phyloP scores from a whole-genome alignment of 495 filamentous ascomycete genomes.

The Daldinia caldariorum region DNA sequence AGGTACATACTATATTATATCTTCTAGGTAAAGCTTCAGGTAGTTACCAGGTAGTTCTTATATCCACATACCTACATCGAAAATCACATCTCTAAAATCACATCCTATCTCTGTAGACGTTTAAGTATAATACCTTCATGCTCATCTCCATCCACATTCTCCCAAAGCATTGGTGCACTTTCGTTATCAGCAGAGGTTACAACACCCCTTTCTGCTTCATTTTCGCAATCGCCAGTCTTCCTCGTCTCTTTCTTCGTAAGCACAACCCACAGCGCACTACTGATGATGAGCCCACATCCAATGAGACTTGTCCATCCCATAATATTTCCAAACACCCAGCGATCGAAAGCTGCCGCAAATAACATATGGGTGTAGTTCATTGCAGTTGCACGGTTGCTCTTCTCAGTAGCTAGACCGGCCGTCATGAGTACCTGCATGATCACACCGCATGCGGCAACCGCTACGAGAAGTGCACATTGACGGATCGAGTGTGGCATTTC shows the following conservation, averaged over 20 bases:
- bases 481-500: constrained; percentile 66
- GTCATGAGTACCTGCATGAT: constrained; percentile 90
- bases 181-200: constrained; percentile 32
- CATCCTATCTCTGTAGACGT: constrained; percentile 21
- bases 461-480: constrained; percentile 77
- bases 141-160: constrained; percentile 21
- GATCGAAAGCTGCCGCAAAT: constrained; percentile 86
- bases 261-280: constrained; percentile 82
- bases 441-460: constrained; percentile 80
- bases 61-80: no score
- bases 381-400: constrained; percentile 77
- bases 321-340: constrained; percentile 75
- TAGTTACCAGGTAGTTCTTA: no score
- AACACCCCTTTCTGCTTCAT: constrained; percentile 24
- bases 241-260: constrained; percentile 58
- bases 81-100: background rate
- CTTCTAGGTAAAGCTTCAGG: no score
- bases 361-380: constrained; percentile 95
- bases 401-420: constrained; percentile 73
- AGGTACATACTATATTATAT: background rate
- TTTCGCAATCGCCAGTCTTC: constrained; percentile 19
- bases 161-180: constrained; percentile 32
- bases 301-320: constrained; percentile 72
- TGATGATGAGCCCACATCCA: constrained; percentile 82
- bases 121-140: constrained; percentile 28